phyloP scores from a whole-genome alignment of 768 basidiomycete genomes.

The Roridomyces roridus region DNA sequence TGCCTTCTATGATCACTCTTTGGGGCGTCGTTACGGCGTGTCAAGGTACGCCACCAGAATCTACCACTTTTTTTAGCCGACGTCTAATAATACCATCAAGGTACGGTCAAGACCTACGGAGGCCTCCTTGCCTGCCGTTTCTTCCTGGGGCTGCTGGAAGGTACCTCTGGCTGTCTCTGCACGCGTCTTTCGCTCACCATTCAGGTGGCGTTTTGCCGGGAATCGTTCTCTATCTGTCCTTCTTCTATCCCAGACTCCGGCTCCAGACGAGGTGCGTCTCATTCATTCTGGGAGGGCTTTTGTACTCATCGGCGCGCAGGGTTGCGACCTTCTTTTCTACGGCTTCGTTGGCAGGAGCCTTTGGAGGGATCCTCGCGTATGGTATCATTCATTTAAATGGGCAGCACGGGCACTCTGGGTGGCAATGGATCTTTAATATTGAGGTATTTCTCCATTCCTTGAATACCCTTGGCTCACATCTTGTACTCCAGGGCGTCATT shows the following conservation, averaged over 20 bases:
- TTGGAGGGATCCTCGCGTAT: constrained; percentile 72
- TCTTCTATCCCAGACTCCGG: constrained; percentile 57
- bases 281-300: constrained; percentile 29
- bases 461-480: background rate
- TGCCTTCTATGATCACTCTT: constrained; percentile 64
- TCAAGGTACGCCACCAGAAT: constrained; percentile 49
- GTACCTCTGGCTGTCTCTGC: constrained; percentile 26
- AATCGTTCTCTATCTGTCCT: constrained; percentile 61
- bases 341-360: constrained; percentile 66
- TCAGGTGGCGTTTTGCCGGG: constrained; percentile 65
- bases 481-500: constrained; percentile 60
- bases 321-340: constrained; percentile 57
- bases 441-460: constrained; percentile 28
- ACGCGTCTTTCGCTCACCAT: background rate
- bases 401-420: constrained; percentile 57
- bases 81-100: constrained; percentile 25
- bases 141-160: constrained; percentile 60
- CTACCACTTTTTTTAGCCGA: background rate
- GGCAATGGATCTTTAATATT: constrained; percentile 75
- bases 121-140: constrained; percentile 56
- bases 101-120: constrained; percentile 52
- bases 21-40: constrained; percentile 75
- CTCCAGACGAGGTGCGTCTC: constrained; percentile 52
- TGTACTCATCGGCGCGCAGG: constrained; percentile 45
- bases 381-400: constrained; percentile 72